Evolutionary conservation across 306 rosid genomes (phyloP).

Genomic region (Boehmeria nivea): DNA sequence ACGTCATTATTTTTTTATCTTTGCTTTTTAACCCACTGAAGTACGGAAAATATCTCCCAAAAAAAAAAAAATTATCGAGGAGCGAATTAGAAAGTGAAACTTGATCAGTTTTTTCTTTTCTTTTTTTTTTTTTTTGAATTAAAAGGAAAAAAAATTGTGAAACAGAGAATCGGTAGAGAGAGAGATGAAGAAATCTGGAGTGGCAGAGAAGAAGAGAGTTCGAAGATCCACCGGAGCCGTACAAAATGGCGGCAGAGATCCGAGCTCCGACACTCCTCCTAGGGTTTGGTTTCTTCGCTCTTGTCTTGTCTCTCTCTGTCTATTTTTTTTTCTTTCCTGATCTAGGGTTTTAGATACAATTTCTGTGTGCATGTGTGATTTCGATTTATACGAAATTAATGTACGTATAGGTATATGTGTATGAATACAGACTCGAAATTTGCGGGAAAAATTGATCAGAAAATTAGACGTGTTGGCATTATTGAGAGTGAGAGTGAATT

Average conservation of each 20-base stretch:
- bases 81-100: not conserved
- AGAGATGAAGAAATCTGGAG: slow-evolving; percentile 81
- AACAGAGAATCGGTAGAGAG: not conserved
- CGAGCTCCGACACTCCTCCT: slow-evolving; percentile 72
- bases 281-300: slow-evolving; percentile 39
- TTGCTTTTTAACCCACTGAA: not conserved
- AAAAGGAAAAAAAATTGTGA: not conserved
- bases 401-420: not conserved
- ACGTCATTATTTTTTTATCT: slow-evolving; percentile 4
- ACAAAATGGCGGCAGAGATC: slow-evolving; percentile 71
- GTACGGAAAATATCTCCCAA: not conserved
- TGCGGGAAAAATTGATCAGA: too few species aligned
- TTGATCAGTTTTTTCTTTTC: not conserved
- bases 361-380: not conserved
- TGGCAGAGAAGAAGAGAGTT: slow-evolving; percentile 87
- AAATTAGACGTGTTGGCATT: too few species aligned
- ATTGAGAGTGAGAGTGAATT: too few species aligned
- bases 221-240: slow-evolving; percentile 68
- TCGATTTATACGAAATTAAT: not conserved
- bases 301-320: slow-evolving; percentile 11
- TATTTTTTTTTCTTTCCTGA: slow-evolving; percentile 20
- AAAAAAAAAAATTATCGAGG: not conserved
- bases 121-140: not conserved
- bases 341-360: slow-evolving; percentile 36
- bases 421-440: too few species aligned